Evolutionary conservation across 768 basidiomycete genomes (phyloP).

Genomic region (Macrolepiota dolichaula): DNA sequence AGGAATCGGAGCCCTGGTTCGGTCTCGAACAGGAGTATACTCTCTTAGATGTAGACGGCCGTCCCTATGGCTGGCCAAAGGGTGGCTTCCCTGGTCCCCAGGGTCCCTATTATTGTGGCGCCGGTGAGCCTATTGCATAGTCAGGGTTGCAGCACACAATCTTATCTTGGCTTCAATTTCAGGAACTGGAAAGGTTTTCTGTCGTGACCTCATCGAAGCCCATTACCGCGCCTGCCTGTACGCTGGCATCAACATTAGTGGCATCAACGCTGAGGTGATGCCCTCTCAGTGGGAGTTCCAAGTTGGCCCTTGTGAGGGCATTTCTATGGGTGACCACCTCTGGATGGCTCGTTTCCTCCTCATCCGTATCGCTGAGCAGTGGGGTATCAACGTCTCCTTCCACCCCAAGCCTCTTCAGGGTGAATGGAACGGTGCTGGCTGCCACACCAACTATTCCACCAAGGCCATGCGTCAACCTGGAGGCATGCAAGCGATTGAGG

Average conservation of each 20-base stretch:
- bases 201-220: conserved; percentile 97
- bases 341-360: conserved; percentile 99
- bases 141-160: conserved; percentile 5
- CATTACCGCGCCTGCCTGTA: conserved; percentile 98
- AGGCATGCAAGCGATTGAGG: conserved; percentile 90
- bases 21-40: conserved; percentile 99
- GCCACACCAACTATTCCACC: conserved; percentile 98
- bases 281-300: conserved; percentile 99
- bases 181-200: conserved; percentile 98
- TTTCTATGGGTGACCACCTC: conserved; percentile 98
- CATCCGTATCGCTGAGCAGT: conserved; percentile 94
- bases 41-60: conserved; percentile 88
- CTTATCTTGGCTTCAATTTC: conserved; percentile 19
- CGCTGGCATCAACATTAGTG: conserved; percentile 94
- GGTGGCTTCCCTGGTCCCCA: conserved; percentile 99
- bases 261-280: conserved; percentile 99
- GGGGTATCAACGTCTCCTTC: conserved; percentile 97
- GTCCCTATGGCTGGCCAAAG: conserved; percentile 95
- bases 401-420: conserved; percentile 97
- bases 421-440: conserved; percentile 99
- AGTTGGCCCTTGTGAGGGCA: conserved; percentile 97
- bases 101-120: conserved; percentile 99
- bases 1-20: conserved; percentile 86
- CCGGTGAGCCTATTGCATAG: conserved; percentile 54
- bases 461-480: conserved; percentile 90